Evolutionary conservation across 176 grass and related monocot species (phyloP), one percentile per base, ranked within the genome.

Genomic region (Rhynchospora breviuscula): DNA sequence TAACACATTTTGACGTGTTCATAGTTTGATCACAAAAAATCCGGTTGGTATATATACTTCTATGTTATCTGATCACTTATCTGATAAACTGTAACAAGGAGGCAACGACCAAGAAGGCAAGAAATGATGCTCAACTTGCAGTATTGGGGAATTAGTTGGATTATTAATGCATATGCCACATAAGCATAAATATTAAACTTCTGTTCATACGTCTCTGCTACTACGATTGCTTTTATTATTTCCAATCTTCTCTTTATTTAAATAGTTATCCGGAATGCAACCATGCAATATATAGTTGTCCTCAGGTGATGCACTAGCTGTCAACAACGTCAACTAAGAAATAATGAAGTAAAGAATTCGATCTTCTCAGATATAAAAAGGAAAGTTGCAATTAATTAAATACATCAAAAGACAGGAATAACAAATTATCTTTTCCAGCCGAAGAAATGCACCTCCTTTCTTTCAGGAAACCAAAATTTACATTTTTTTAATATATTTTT

Each of bases 301-400:
- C 35, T 40, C 35, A 40, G 35, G 35, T 40, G 35, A 69, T 69
- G 33, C 33, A 69, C 15, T 18, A 69, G 66, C 66, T 69, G 66
- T 69, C 33, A 69, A n/a, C 14, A 68, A 44, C 15, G 15, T 68
- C 33, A 68, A 69, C 66, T 69, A 69, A 10, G 14, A 18, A 69
- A 69, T 44, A 69, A 69, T 69, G 33, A 45, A 69, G 66, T 69
- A 67, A 67, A 35, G 15, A 69, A 69, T 69, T 69, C 33, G 6
- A 69, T 15, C 31, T 69, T 69, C 66, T 43, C 6, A 44, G 15
- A 43, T 69, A 40, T 69, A 69, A 40, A 43, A 68, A 17, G 17
- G 65, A 68, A 29, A 68, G 63, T 67, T 68, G 65, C 17, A 68
- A 68, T 43, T 68, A 8, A 68, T 43, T 68, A 8, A 68, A 68